phyloP scores from a whole-genome alignment of 257 asterid species.

The Jacaranda copaia region DNA sequence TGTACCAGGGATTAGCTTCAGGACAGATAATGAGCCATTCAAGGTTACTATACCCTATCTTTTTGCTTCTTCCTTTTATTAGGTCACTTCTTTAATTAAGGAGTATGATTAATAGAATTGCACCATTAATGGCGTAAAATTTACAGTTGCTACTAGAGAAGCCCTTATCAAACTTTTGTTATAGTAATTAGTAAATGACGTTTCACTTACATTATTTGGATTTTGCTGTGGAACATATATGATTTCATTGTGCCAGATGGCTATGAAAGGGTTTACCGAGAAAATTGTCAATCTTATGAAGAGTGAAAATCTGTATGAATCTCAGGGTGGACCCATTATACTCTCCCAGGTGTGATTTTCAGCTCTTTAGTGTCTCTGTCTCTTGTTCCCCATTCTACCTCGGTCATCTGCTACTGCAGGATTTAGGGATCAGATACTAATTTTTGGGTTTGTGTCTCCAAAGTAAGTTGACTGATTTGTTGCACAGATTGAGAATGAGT shows the following conservation, averaged over 20 bases:
- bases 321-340: conserved; percentile 94
- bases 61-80: conserved; percentile 18
- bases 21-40: conserved; percentile 91
- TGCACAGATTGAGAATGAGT: conserved; percentile 74
- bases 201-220: not conserved
- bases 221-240: conserved; percentile 20
- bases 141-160: not conserved
- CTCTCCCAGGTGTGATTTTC: conserved; percentile 74
- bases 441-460: not conserved
- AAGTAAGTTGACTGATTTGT: conserved; percentile 24
- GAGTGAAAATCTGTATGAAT: conserved; percentile 71
- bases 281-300: conserved; percentile 83
- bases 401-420: conserved; percentile 8
- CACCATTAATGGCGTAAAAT: not conserved
- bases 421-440: no score
- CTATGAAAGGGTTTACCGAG: conserved; percentile 80
- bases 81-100: conserved; percentile 19
- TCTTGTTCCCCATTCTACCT: not conserved
- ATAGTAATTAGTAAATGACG: conserved; percentile 17
- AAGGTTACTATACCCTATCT: conserved; percentile 53
- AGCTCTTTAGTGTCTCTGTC: not conserved
- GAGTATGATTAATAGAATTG: conserved; percentile 18
- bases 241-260: conserved; percentile 60
- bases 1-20: conserved; percentile 90
- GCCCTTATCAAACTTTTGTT: conserved; percentile 6